These are phyloP conservation scores for Populus euphratica DNA, from an alignment of 345 rosid genomes.

Conservation along the genomic window DNA sequence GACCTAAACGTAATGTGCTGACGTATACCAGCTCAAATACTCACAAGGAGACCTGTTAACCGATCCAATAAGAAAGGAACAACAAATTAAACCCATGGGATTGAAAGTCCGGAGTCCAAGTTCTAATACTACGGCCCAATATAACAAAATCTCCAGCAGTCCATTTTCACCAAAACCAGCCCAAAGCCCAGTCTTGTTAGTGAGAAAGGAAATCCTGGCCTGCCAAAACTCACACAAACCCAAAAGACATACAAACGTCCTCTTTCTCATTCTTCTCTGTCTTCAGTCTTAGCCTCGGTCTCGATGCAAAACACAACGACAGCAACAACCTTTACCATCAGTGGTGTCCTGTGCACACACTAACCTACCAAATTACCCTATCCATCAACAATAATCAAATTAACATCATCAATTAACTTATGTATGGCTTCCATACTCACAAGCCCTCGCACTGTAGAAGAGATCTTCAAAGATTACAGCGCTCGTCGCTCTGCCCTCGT, in stretches of 20 bases:
- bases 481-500: slow-evolving; percentile 76
- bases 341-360: not conserved
- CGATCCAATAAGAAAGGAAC: too few species aligned
- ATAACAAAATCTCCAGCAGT: not conserved
- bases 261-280: not conserved
- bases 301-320: not conserved
- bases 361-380: not conserved
- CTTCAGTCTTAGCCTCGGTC: not conserved
- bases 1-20: accelerated
- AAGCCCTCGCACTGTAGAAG: slow-evolving; percentile 88
- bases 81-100: not conserved
- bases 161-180: not conserved
- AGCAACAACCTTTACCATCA: not conserved
- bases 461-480: slow-evolving; percentile 83
- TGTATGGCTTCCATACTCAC: slow-evolving; percentile 39
- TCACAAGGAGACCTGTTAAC: too few species aligned
- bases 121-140: not conserved
- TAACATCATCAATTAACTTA: not conserved
- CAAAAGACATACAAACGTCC: not conserved
- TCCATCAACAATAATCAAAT: too few species aligned
- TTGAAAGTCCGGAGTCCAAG: not conserved
- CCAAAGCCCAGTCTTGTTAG: not conserved
- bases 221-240: not conserved
- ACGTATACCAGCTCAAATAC: too few species aligned
- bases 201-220: not conserved